Base-by-base conservation (phyloP, 2,329 filamentous ascomycete species). In the Biscogniauxia mediterranea region DNA sequence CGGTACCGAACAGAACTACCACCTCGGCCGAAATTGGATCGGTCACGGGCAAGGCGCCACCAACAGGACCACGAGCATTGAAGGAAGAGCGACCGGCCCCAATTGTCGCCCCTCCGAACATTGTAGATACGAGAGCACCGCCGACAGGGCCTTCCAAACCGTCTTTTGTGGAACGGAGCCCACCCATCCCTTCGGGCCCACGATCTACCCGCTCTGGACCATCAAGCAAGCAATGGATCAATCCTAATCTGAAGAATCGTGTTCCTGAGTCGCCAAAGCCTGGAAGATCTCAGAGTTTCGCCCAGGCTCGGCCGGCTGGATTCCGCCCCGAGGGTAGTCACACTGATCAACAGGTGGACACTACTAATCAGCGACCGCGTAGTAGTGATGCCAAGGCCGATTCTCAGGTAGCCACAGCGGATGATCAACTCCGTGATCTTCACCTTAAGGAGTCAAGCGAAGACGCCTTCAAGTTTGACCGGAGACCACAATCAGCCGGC, bases 191-290 rank as follows among this genome's bases (percentile, higher is more conserved):
- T 2, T 77, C 82, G 2, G 84, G 83, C 9, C 83, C 83, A 38
- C 80, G 84, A 42, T 80, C 80, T 17, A 83, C 84, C 61, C 81
- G 78, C 66, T 61, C 73, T 20, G 79, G 83, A 6, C 79, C 81
- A 17, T 83, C 82, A 0, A 85, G 83, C 69, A 85, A 85, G 66
- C 84, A 86, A 71, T 87, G 84, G 84, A 82, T 84, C 60, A 85
- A 85, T 56, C 81, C 83, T 3, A 80, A 78, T 26, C 67, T 83
- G 4, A 84, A 81, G 70, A 82, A 82, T 52, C 66, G 71, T 61
- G 72, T 75, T 0, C 80, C 82, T 1, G 81, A 83, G 19, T 85
- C 82, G 1, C 83, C 84, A 2, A 83, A 83, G 63, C 69, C 79
- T 28, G 79, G 78, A 66, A 76, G 83, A 59, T 80, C 82, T 1